Percentiles rank a stretch among this genome's conserved stretches.
phyloP scores from a whole-genome alignment of 768 basidiomycete genomes.

The Mrakia frigida region DNA sequence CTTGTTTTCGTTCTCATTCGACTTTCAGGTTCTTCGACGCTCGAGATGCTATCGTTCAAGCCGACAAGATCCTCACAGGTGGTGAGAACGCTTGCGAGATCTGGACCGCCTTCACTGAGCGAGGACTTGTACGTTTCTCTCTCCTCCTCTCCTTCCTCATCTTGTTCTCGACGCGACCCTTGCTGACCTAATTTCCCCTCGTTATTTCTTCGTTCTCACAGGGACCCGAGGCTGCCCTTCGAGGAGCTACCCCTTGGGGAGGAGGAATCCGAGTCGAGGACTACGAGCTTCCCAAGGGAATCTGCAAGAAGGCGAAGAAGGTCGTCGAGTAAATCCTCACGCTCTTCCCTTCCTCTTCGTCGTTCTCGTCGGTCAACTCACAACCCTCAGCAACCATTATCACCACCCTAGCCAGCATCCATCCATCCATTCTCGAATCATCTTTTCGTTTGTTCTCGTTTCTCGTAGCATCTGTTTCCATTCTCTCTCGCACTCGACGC shows the following conservation, averaged over 20 bases:
- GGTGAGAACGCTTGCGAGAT: slow-evolving; percentile 87
- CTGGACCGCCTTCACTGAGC: slow-evolving; percentile 75
- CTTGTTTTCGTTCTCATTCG: slow-evolving; percentile 7
- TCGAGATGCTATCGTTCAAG: slow-evolving; percentile 81
- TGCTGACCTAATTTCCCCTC: background rate
- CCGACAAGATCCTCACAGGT: slow-evolving; percentile 80
- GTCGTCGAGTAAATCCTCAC: too few relatives aligned
- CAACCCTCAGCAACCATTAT: background rate
- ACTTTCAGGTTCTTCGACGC: slow-evolving; percentile 69
- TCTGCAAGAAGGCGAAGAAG: slow-evolving; percentile 42
- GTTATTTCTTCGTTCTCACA: background rate
- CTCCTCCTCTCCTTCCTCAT: background rate
- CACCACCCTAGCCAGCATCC: too few relatives aligned
- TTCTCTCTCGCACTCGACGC: background rate
- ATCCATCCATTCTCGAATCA: too few relatives aligned
- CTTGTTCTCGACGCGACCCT: background rate
- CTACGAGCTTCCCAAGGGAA: slow-evolving; percentile 45
- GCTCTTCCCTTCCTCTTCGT: background rate
- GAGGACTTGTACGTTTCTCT: slow-evolving; percentile 54
- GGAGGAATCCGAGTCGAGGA: slow-evolving; percentile 73
- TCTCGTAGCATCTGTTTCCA: background rate
- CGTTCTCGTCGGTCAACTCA: background rate
- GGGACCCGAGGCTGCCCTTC: slow-evolving; percentile 56
- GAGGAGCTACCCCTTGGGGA: slow-evolving; percentile 83
- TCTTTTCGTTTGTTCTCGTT: background rate